A percentile compares a stretch with the other conserved stretches of the same genome.
These are phyloP conservation scores for Ailanthus altissimus DNA, from an alignment of 345 rosid genomes.

Conservation along the genomic window DNA sequence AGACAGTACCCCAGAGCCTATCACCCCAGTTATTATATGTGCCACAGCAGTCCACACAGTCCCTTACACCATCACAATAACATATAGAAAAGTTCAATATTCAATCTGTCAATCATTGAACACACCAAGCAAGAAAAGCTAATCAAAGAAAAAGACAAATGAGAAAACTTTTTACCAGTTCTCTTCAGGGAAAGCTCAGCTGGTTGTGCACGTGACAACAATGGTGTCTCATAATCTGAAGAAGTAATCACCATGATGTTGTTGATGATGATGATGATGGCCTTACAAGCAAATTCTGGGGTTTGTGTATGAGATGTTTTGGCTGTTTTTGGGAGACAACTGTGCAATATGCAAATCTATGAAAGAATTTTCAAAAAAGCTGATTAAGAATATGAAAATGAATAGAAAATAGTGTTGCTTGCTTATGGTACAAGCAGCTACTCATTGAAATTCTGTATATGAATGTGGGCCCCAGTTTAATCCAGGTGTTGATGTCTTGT, in stretches of 20 bases:
- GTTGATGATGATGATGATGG: background rate
- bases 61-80: slow-evolving; percentile 27
- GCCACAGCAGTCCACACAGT: slow-evolving; percentile 51
- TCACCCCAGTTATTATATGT: slow-evolving; percentile 56
- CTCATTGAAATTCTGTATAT: too few species aligned
- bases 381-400: too few species aligned
- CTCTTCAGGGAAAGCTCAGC: background rate
- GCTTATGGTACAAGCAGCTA: background rate
- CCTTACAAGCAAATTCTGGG: background rate
- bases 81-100: background rate
- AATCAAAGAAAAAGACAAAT: background rate
- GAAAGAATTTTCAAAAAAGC: background rate
- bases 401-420: background rate
- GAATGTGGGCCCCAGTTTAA: too few species aligned
- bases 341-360: background rate
- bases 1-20: slow-evolving; percentile 59
- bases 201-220: background rate
- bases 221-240: background rate
- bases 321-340: background rate
- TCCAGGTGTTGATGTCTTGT: too few species aligned
- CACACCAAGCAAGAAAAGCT: background rate
- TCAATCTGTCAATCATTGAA: background rate
- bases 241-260: background rate
- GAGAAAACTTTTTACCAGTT: background rate
- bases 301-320: background rate